Evolutionary conservation across 805 yeast genomes (phyloP).

Genomic region (Teunomyces cretensis): DNA sequence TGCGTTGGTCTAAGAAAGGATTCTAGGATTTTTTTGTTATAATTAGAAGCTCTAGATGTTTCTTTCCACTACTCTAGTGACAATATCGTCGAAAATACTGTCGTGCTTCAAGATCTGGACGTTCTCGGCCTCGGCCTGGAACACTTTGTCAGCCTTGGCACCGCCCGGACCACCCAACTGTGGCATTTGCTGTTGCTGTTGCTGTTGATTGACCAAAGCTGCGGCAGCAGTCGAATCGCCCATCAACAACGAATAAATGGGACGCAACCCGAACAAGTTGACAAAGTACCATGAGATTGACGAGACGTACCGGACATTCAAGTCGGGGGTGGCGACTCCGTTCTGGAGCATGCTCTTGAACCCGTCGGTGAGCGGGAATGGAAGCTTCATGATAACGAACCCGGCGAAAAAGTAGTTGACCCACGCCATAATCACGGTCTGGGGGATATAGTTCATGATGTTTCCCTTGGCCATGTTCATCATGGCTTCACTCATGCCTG

Average conservation of each 20-base stretch:
- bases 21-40: no score
- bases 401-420: slow-evolving; percentile 92
- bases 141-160: slow-evolving; percentile 61
- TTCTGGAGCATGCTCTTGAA: slow-evolving; percentile 91
- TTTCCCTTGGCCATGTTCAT: slow-evolving; percentile 78
- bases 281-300: slow-evolving; percentile 96
- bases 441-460: slow-evolving; percentile 83
- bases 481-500: slow-evolving; percentile 69
- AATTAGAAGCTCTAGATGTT: no score
- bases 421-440: slow-evolving; percentile 95
- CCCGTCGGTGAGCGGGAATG: slow-evolving; percentile 86
- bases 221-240: slow-evolving; percentile 50
- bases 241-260: slow-evolving; percentile 71
- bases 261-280: slow-evolving; percentile 76
- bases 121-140: slow-evolving; percentile 71
- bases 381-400: slow-evolving; percentile 73
- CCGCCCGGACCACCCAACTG: slow-evolving; percentile 54
- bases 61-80: slow-evolving; percentile 47
- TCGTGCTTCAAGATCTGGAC: slow-evolving; percentile 59
- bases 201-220: slow-evolving; percentile 44
- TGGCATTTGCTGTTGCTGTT: slow-evolving; percentile 39
- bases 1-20: no score
- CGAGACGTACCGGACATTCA: slow-evolving; percentile 90
- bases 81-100: slow-evolving; percentile 56
- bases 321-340: slow-evolving; percentile 79